A percentile compares a stretch with the other conserved stretches of the same genome.
Conservation (phyloP, 1,284 basidiomycete species). For the Cryptococcus sp. region DNA sequence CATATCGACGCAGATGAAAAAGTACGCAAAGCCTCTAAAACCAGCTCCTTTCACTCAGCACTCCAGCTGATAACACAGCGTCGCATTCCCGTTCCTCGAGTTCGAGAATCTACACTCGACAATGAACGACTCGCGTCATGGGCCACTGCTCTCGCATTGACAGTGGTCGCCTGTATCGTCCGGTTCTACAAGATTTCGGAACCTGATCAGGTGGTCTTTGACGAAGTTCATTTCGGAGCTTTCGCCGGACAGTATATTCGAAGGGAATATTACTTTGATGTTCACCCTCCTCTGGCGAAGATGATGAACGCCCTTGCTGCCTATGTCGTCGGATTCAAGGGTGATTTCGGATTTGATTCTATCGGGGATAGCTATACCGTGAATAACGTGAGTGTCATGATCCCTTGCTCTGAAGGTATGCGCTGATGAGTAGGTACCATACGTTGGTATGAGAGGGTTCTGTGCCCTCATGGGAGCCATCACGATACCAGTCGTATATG, state of each 20-base stretch:
- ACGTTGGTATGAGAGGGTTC: conserved; percentile 85
- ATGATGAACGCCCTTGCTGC: conserved; percentile 86
- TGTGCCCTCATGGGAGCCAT: conserved; percentile 86
- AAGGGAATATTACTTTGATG: conserved; percentile 97
- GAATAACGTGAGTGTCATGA: conserved; percentile 23
- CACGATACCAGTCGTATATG: conserved; percentile 86
- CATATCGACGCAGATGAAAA: not conserved
- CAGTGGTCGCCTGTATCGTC: conserved; percentile 68
- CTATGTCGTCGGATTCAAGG: conserved; percentile 95
- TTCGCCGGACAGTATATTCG: conserved; percentile 88
- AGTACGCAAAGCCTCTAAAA: not conserved
- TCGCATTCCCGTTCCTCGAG: conserved; percentile 13
- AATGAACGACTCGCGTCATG: conserved; percentile 34
- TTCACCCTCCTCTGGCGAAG: conserved; percentile 95
- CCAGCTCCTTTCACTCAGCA: not conserved
- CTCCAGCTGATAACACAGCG: conserved; percentile 6
- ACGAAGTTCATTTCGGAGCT: conserved; percentile 90
- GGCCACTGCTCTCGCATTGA: conserved; percentile 51
- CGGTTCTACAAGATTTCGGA: conserved; percentile 92
- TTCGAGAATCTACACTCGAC: conserved; percentile 10
- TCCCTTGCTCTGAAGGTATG: too few species aligned
- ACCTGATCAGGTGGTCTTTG: conserved; percentile 92
- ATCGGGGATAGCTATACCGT: conserved; percentile 83
- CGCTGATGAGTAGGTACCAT: conserved; percentile 69
- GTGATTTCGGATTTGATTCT: conserved; percentile 86